These are phyloP conservation scores for Pugionium cornutum DNA, from an alignment of 345 rosid genomes.

Conservation along the genomic window DNA sequence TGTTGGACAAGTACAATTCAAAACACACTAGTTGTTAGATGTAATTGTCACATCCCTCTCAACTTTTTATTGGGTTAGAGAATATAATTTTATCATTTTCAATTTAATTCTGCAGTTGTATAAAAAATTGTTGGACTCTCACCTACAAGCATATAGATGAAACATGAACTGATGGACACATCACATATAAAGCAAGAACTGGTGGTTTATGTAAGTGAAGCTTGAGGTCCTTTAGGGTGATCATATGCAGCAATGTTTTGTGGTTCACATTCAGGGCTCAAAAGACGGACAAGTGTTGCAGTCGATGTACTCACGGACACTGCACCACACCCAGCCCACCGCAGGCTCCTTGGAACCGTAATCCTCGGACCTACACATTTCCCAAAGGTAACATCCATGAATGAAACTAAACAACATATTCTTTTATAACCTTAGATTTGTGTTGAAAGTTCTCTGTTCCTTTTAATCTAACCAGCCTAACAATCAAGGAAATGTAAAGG, in stretches of 20 bases:
- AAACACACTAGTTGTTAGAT: no score
- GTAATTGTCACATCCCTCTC: no score
- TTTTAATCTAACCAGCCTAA: not conserved
- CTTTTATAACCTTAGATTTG: not conserved
- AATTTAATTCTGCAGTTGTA: no score
- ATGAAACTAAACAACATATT: not conserved
- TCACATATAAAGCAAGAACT: not conserved
- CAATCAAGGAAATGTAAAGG: not conserved
- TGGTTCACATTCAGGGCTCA: slow-evolving; percentile 93
- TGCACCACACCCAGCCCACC: slow-evolving; percentile 96
- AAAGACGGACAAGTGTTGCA: slow-evolving; percentile 73
- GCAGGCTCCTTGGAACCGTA: slow-evolving; percentile 42
- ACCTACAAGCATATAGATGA: no score
- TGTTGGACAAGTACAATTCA: no score
- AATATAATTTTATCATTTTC: no score
- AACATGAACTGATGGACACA: no score
- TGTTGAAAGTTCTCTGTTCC: not conserved
- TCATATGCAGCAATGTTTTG: slow-evolving; percentile 92
- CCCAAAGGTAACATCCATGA: not conserved
- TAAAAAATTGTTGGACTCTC: no score
- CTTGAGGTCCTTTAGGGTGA: slow-evolving; percentile 27
- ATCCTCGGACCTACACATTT: slow-evolving; percentile 42
- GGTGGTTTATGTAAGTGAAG: slow-evolving; percentile 26
- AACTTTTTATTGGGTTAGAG: no score
- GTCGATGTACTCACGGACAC: slow-evolving; percentile 63